Evolutionary conservation across 2,329 filamentous ascomycete genomes (phyloP), one percentile per base, ranked within the genome.

Genomic region (Plectosphaerella cucumerina): DNA sequence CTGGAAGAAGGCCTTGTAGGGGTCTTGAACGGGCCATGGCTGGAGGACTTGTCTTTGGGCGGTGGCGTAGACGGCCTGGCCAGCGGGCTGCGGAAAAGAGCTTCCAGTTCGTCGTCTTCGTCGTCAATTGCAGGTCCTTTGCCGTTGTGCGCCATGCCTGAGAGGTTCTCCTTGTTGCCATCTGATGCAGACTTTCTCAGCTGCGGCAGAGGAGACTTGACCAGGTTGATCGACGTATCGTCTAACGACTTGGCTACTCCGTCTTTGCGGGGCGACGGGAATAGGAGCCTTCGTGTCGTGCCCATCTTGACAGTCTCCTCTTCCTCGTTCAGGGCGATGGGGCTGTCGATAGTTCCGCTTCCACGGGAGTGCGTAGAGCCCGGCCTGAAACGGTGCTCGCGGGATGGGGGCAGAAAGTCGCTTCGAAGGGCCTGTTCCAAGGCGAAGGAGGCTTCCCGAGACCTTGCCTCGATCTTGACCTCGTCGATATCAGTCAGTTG

Each of bases 251-350:
- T 89, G 1, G 77, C 70, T 44, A 81, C 74, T 34, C 78, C 81
- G 26, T 83, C 80, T 57, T 86, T 87, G 42, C 84, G 78, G 2
- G 89, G 89, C 0, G 87, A 91, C 1, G 89, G 87, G 61, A 94
- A 94, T 1, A 94, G 74, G 3, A 92, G 68, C 52, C 90, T 78
- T 53, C 87, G 78, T 1, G 87, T 91, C 48, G 65, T 69, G 33
- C 80, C 81, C 17, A 76, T 65, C 10, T 42, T 17, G 23, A 12
- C 12, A 5, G 23, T 15, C 12, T 70, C 66, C n/a, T 71, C 65
- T 49, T 74, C 67, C 47, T 80, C 69, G 33, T 77, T 74, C 6
- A 80, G 57, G 23, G 75, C 70, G 33, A 85, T 81, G 15, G 82
- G 82, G 58, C 77, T 84, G 46, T 78, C 70, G 15, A 73, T 76